Evolutionary conservation across 805 yeast genomes (phyloP).

Genomic region (Wickerhamomyces kurtzmanii): DNA sequence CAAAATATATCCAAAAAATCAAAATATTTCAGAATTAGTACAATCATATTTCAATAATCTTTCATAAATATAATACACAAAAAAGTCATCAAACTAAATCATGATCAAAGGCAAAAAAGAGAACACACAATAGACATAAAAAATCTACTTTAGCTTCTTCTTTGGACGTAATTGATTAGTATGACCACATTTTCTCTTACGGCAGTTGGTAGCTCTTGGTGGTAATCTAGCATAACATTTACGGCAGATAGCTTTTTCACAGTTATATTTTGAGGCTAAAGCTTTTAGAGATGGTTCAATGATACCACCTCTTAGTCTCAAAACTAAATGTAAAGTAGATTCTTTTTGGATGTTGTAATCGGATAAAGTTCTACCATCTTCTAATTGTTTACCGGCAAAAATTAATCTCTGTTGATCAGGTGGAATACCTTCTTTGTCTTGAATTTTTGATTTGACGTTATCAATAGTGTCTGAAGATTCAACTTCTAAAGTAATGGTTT

Average conservation of each 20-base stretch:
- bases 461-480: constrained; percentile 88
- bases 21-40: too few species aligned
- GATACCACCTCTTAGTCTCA: constrained; percentile 70
- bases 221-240: constrained; percentile 99
- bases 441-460: constrained; percentile 53
- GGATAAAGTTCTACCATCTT: constrained; percentile 62
- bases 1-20: too few species aligned
- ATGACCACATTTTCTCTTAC: constrained; percentile 99
- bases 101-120: too few species aligned
- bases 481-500: constrained; percentile 76
- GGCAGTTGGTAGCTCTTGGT: constrained; percentile 99
- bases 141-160: constrained; percentile 98
- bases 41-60: too few species aligned
- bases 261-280: constrained; percentile 99
- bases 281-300: constrained; percentile 99
- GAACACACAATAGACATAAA: too few species aligned
- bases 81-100: too few species aligned
- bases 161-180: constrained; percentile 99
- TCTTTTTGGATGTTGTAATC: constrained; percentile 70
- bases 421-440: constrained; percentile 65
- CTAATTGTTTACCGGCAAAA: constrained; percentile 65
- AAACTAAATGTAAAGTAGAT: constrained; percentile 59
- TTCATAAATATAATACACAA: too few species aligned
- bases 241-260: constrained; percentile 99
- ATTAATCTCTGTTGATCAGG: constrained; percentile 65